Base-by-base conservation (phyloP, 2,329 filamentous ascomycete genomes). In the Ceratocystis alfenasii region DNA sequence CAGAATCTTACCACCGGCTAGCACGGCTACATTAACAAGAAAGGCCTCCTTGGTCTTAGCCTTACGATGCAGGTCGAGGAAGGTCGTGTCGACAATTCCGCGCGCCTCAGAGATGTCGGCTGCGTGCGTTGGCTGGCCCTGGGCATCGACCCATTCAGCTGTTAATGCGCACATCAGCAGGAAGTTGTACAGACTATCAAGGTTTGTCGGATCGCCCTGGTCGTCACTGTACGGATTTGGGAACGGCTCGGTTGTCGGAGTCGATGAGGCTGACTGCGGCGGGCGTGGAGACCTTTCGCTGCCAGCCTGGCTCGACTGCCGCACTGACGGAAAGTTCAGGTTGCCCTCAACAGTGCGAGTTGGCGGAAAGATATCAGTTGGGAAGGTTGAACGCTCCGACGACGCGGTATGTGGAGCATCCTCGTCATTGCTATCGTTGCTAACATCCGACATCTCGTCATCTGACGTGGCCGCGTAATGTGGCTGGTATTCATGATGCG, bases 1-100 rank as follows among this genome's bases (percentile, higher is more conserved):
- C 62, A 86, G 75, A 33, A 80, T 73, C 62, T 75, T 78, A 2
- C 80, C 80, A 7, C 84, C 83, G 0, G 79, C 79, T 10, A 86
- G 75, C 3, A 81, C 82, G 0, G 83, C 78, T 5, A 86, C 72
- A 70, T 85, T 86, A 69, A 84, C 80, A 12, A 86, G 74, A 69
- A 86, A 85, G 0, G 78, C 77, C 70, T 85, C 79, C 4, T 80
- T 78, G 10, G 77, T 80, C 0, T 75, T 73, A 0, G 82, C 80
- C 57, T 79, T 77, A 48, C 76, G 77, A 68, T 79, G 77, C 68
- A 85, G 77, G 64, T 79, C 79, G 65, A 80, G 78, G 28, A 85
- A 75, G n/a, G 81, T 77, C 55, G 78, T 75, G 66, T 80, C 78
- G 62, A 79, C 77, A n/a, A 87, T 75, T 36, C 80, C 81, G 10